These are phyloP conservation scores for Scedosporium apiospermum DNA, from an alignment of 2,329 filamentous ascomycete genomes.

Conservation along the genomic window DNA sequence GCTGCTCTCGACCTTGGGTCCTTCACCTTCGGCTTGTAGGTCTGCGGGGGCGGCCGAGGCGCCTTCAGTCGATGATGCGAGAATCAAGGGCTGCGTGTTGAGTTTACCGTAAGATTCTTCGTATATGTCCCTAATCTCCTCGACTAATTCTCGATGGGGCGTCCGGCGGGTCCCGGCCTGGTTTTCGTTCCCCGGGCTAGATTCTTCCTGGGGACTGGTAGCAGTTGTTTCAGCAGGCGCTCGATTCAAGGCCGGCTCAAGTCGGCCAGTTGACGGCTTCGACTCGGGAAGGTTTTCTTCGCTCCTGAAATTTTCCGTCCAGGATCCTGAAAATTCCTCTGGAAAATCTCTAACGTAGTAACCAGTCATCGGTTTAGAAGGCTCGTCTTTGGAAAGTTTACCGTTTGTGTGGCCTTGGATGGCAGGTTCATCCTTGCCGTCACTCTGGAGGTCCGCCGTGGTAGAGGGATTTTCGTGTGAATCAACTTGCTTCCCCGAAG, in stretches of 20 bases:
- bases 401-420: background rate
- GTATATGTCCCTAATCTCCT: background rate
- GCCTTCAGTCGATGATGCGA: background rate
- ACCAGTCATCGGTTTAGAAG: background rate
- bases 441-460: background rate
- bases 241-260: background rate
- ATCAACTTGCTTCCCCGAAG: background rate
- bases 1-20: background rate
- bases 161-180: background rate
- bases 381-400: background rate
- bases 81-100: background rate
- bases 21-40: background rate
- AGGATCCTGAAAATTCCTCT: background rate
- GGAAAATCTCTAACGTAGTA: constrained; percentile 2
- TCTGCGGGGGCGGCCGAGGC: background rate
- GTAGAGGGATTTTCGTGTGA: background rate
- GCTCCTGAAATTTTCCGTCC: background rate
- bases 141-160: background rate
- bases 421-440: background rate
- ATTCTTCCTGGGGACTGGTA: background rate
- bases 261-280: background rate
- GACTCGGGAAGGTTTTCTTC: background rate
- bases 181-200: background rate
- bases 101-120: background rate
- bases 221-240: background rate